Evolutionary conservation across 176 grass and related monocot genomes (phyloP).

Genomic region (Zizania latifolia): DNA sequence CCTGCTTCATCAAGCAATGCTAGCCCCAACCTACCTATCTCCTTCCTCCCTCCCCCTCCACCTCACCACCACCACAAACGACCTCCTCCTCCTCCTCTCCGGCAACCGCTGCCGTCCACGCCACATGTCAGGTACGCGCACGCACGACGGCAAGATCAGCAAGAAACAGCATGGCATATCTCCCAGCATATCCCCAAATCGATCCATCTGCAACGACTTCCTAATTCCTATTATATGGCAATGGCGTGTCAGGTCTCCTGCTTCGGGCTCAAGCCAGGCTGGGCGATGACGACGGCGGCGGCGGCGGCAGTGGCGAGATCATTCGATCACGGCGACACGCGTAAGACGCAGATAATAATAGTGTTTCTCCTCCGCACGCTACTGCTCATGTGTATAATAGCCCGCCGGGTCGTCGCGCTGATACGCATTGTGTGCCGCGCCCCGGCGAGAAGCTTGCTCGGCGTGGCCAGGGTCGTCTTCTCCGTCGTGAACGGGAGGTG

Average conservation of each 20-base stretch:
- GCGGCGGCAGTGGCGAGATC: not conserved
- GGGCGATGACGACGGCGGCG: not conserved
- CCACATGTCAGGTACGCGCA: not conserved
- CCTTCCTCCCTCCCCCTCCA: not conserved
- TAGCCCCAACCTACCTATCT: not conserved
- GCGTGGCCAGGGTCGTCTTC: not conserved
- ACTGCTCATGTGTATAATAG: conserved; percentile 6
- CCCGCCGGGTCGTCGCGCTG: not conserved
- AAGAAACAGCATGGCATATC: not conserved
- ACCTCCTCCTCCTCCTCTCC: not conserved
- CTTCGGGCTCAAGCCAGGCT: not conserved
- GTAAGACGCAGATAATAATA: not conserved
- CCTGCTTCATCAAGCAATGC: not conserved
- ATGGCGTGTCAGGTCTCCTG: not conserved
- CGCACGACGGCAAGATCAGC: not conserved
- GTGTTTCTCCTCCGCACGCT: conserved; percentile 5
- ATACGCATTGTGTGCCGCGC: not conserved
- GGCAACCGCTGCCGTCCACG: not conserved
- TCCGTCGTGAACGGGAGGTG: not conserved
- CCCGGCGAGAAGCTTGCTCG: conserved; percentile 14
- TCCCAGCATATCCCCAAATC: not conserved
- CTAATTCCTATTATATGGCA: not conserved
- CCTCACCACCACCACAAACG: not conserved
- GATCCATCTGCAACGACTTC: not conserved
- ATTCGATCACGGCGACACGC: conserved; percentile 5